Base-by-base conservation (phyloP, 179 eudicot genomes). In the Sideroxylon spinosum region DNA sequence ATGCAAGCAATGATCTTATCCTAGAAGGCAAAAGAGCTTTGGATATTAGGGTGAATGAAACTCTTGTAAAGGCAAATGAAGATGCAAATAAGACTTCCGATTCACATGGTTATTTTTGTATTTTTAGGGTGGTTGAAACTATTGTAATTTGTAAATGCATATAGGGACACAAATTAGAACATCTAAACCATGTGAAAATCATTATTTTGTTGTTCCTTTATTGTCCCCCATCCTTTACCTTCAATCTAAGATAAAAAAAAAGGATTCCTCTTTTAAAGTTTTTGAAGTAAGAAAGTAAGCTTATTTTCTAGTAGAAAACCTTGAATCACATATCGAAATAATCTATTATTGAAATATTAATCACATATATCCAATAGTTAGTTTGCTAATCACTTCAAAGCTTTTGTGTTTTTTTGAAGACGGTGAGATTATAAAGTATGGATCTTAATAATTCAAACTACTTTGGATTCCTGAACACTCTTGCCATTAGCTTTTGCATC, bases 391-490 rank as follows among this genome's bases (percentile, higher is more conserved):
- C 23, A 74, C 66, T 59, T 46, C 52, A 11, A 25, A 4, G 22
- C 44, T 17, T 17, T 23, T 3, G 1, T 16, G 9, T 75, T 75
- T 61, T 23, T 44, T 46, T 7, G 60, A 57, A 66, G 12, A 59
- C 19, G 59, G 11, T 2, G 64, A 59, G 17, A 20, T 59, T 14
- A 0, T 29, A 9, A n/a, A 59, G 53, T 63, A 59, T 11, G 53
- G 53, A 74, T 26, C 77, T 11, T 9, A 52, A 28, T 13, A 46
- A 61, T 75, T 71, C 46, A 19, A 17, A 46, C 44, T 48, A 76
- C 79, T 63, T 26, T 32, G 63, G 52, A 19, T 66, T 76, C 79
- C n/a, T 66, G 73, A 76, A 22, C 26, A 53, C 79, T 65, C 49
- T 60, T 20, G 8, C 73, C 55, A 44, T 23, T 53, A 29, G 16